Evolutionary conservation across 139 green algal species (phyloP).

Genomic region (Tetraselmis striata): DNA sequence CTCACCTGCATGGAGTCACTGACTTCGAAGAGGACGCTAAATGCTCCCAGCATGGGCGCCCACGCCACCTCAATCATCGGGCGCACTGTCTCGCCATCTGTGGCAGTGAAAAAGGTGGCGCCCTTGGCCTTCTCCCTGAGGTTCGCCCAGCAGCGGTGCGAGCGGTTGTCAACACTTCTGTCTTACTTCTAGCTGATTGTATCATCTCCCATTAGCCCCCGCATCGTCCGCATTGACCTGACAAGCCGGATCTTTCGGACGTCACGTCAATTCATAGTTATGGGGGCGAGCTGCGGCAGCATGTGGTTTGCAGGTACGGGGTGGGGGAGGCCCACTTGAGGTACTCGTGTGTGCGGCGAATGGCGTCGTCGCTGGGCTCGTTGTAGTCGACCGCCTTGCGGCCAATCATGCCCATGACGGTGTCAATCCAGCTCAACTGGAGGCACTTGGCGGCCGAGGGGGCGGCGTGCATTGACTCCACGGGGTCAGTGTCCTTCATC

Average conservation of each 20-base stretch:
- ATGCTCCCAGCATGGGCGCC: conserved; percentile 87
- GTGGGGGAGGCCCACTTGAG: conserved; percentile 26
- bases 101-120: conserved; percentile 66
- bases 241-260: no score
- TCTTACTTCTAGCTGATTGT: no score
- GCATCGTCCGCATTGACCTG: no score
- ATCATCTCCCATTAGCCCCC: no score
- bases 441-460: conserved; percentile 4
- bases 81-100: conserved; percentile 58
- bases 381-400: conserved; percentile 27
- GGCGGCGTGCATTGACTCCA: conserved; percentile 6
- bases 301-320: no score
- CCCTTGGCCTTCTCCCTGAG: conserved; percentile 67
- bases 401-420: conserved; percentile 52
- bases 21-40: conserved; percentile 76
- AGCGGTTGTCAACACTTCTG: conserved; percentile 10
- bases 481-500: conserved; percentile 67
- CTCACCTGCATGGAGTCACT: conserved; percentile 20
- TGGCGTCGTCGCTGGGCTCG: conserved; percentile 72
- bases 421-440: conserved; percentile 56
- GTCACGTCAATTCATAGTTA: no score
- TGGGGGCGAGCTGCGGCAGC: no score
- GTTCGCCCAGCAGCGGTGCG: conserved; percentile 39
- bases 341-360: conserved; percentile 51
- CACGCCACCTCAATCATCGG: conserved; percentile 92